phyloP scores from a whole-genome alignment of 441 rosid genomes.

The Gossypium trilobum region DNA sequence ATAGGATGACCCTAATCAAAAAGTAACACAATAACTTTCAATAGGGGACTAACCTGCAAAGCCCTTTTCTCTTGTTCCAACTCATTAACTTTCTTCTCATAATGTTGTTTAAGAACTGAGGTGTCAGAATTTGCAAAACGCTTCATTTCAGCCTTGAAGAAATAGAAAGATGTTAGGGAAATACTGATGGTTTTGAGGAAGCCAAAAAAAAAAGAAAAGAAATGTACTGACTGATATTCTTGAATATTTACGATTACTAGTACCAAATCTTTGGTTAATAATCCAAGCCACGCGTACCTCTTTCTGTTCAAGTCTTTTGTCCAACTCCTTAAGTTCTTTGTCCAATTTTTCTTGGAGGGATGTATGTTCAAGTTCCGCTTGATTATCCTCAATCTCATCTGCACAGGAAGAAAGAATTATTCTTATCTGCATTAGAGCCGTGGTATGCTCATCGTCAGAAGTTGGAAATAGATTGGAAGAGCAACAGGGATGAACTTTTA shows the following conservation, averaged over 20 bases:
- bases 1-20: neutral
- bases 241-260: neutral
- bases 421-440: slow-evolving; percentile 2
- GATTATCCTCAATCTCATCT: slow-evolving; percentile 61
- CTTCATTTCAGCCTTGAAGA: slow-evolving; percentile 89
- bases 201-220: neutral
- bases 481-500: neutral
- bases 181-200: neutral
- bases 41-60: slow-evolving; percentile 52
- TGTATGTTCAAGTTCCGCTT: slow-evolving; percentile 79
- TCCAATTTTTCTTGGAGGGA: slow-evolving; percentile 82
- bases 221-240: neutral
- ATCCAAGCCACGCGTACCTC: slow-evolving; percentile 42
- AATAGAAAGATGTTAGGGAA: slow-evolving; percentile 12
- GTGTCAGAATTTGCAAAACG: slow-evolving; percentile 54
- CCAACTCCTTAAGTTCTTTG: slow-evolving; percentile 81
- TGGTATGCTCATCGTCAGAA: neutral
- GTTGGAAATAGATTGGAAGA: neutral
- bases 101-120: slow-evolving; percentile 86
- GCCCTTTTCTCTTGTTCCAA: slow-evolving; percentile 74
- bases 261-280: neutral
- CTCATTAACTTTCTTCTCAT: slow-evolving; percentile 81
- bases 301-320: slow-evolving; percentile 73
- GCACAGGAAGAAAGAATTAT: slow-evolving; percentile 19
- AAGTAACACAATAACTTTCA: neutral